phyloP scores from a whole-genome alignment of 495 filamentous ascomycete species.

The Tirmania nivea region DNA sequence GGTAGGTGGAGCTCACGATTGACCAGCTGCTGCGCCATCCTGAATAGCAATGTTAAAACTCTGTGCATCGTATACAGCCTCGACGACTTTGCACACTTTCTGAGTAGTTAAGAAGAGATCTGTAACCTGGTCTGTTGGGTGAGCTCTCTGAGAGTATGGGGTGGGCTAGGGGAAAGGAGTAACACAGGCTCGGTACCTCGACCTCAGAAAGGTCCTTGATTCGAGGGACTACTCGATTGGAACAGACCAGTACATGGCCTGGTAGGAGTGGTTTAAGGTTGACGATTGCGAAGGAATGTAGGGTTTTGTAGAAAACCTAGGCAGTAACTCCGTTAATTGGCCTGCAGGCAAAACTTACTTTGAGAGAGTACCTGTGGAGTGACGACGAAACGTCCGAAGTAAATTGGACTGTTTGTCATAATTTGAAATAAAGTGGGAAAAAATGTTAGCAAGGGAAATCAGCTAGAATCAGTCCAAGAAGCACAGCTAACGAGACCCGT shows the following conservation, averaged over 20 bases:
- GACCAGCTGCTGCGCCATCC: constrained; percentile 70
- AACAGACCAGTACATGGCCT: constrained; percentile 72
- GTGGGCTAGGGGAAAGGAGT: background rate
- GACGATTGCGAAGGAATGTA: constrained; percentile 61
- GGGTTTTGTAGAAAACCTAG: constrained; percentile 66
- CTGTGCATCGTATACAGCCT: constrained; percentile 24
- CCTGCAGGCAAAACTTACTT: background rate
- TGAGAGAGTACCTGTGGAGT: constrained; percentile 29
- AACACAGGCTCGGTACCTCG: constrained; percentile 25
- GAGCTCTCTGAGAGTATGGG: background rate
- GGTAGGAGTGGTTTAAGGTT: constrained; percentile 90
- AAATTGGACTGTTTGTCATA: constrained; percentile 19
- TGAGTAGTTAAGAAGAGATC: constrained; percentile 77
- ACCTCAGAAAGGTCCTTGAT: constrained; percentile 48
- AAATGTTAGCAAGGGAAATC: no score
- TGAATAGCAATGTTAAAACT: constrained; percentile 84
- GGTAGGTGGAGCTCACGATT: constrained; percentile 26
- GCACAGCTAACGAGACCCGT: background rate
- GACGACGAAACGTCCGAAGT: constrained; percentile 44
- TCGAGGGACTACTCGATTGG: constrained; percentile 40
- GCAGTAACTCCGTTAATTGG: constrained; percentile 6
- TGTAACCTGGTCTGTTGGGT: constrained; percentile 24
- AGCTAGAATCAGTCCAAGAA: background rate
- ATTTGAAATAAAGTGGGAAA: background rate
- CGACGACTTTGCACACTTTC: constrained; percentile 28